Base-by-base conservation (phyloP, 371 early-diverging fungal genomes). In the Circinella minor region DNA sequence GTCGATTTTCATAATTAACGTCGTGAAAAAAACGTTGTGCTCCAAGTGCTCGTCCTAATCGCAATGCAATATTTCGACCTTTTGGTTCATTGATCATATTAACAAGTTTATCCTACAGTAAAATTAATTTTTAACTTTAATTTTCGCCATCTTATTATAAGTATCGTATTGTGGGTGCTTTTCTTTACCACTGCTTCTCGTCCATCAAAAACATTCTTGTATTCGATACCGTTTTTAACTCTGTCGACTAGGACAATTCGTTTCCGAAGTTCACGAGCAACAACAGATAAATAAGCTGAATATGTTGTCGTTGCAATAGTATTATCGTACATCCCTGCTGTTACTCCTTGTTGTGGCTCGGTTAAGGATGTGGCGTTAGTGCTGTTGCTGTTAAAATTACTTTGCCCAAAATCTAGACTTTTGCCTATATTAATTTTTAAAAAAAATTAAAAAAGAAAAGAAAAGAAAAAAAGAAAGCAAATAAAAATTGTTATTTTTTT, bases 1-100 rank as follows among this genome's bases (percentile, higher is more conserved):
- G 82, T 13, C 88, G 83, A 73, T 87, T 90, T 63, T 88, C 89
- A 71, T 90, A 94, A 9, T 85, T 89, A 14, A 94, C 94, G 76
- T 96, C 94, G 74, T 94, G 92, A 71, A 96, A 93, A 67, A 93
- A 89, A 37, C 82, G 83, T 71, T 95, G 95, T 17, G 89, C 86
- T 74, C 91, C 93, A 63, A 96, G 72, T 11, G 93, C 89, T 14
- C 94, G 83, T 4, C 95, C 95, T 8, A 94, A 77, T 0, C 90
- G 77, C 13, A 95, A 79, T 1, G 94, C 92, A 63, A 94, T 69
- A 67, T 93, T 91, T 59, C 96, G 87, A 43, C n/a, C 36, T 74
- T 94, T 93, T 3, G 82, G 83, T 0, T 92, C 89, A 62, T 86
- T 78, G 73, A 94, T 89, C 36, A 95, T 90, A 13, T 73, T 75